Percentiles rank a stretch among this genome's conserved stretches.
Evolutionary conservation across 2,329 filamentous ascomycete genomes (phyloP).

Genomic region (Diplodia corticola): DNA sequence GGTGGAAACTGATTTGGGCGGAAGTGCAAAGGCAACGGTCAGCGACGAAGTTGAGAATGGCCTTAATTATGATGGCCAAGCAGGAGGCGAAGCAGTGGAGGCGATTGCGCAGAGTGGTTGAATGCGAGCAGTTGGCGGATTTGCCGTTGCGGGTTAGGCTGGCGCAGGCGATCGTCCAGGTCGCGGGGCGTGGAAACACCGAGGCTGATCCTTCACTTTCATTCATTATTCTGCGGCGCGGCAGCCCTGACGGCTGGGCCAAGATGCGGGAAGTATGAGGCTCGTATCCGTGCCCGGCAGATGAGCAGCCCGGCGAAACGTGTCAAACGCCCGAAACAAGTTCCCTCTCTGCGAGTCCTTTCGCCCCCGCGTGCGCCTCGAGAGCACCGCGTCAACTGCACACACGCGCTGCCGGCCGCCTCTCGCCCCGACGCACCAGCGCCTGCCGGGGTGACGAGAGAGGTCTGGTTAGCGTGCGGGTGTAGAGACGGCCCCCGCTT

Average conservation of each 20-base stretch:
- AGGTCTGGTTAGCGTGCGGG: background rate
- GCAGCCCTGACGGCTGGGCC: background rate
- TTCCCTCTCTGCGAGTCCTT: background rate
- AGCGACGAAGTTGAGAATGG: too few relatives aligned
- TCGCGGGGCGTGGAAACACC: too few relatives aligned
- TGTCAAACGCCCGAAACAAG: background rate
- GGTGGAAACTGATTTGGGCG: too few relatives aligned
- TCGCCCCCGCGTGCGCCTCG: background rate
- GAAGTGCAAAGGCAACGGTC: too few relatives aligned
- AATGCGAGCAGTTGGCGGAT: background rate
- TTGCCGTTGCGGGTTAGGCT: background rate
- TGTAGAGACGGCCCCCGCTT: background rate
- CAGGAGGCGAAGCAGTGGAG: too few relatives aligned
- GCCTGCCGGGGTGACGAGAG: background rate
- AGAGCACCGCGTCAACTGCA: background rate
- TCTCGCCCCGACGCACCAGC: background rate
- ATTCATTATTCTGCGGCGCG: background rate
- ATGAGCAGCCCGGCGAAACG: background rate
- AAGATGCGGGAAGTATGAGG: background rate
- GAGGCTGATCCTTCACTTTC: background rate
- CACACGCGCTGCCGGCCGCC: background rate
- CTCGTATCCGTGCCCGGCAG: conserved; percentile 8
- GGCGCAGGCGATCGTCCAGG: background rate
- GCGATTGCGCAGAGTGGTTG: background rate
- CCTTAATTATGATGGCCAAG: too few relatives aligned